These are phyloP conservation scores for Populus trichocarpa DNA, from an alignment of 441 rosid species.

Conservation along the genomic window DNA sequence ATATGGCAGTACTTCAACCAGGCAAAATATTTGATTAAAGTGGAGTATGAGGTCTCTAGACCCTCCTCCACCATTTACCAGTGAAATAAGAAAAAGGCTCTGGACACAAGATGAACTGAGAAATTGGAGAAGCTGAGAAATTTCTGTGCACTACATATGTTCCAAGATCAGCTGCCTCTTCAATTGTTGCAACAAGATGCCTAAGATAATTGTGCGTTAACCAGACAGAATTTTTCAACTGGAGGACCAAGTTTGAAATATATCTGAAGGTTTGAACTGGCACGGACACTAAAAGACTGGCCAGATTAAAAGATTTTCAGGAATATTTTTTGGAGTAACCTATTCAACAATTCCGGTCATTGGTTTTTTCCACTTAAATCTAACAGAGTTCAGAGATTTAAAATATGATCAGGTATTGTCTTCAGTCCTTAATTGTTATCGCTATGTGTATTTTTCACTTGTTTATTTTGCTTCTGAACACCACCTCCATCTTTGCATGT, in stretches of 20 bases:
- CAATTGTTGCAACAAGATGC: slow-evolving; percentile 13
- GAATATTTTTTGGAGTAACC: slow-evolving; percentile 15
- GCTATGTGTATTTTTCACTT: neutral
- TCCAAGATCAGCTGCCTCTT: slow-evolving; percentile 20
- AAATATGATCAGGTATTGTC: slow-evolving; percentile 37
- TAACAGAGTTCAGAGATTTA: slow-evolving; percentile 17
- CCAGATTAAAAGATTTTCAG: slow-evolving; percentile 14
- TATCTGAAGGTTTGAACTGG: slow-evolving; percentile 27
- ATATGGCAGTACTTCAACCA: slow-evolving; percentile 17
- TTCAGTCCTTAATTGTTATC: neutral
- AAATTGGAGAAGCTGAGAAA: slow-evolving; percentile 15
- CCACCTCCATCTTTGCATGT: neutral
- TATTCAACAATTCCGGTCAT: slow-evolving; percentile 1
- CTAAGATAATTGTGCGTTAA: slow-evolving; percentile 4
- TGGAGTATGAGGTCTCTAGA: slow-evolving; percentile 12
- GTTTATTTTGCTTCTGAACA: neutral
- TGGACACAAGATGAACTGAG: slow-evolving; percentile 19
- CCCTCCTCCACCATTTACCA: slow-evolving; percentile 1
- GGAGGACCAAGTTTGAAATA: slow-evolving; percentile 9
- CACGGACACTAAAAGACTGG: slow-evolving; percentile 10
- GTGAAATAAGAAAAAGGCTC: slow-evolving; percentile 15
- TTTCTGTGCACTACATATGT: slow-evolving; percentile 7
- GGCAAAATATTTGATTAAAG: slow-evolving; percentile 18
- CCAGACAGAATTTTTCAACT: slow-evolving; percentile 13
- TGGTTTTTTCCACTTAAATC: slow-evolving; percentile 14